Evolutionary conservation across 495 filamentous ascomycete genomes (phyloP).

Genomic region (Xylaria castorea): DNA sequence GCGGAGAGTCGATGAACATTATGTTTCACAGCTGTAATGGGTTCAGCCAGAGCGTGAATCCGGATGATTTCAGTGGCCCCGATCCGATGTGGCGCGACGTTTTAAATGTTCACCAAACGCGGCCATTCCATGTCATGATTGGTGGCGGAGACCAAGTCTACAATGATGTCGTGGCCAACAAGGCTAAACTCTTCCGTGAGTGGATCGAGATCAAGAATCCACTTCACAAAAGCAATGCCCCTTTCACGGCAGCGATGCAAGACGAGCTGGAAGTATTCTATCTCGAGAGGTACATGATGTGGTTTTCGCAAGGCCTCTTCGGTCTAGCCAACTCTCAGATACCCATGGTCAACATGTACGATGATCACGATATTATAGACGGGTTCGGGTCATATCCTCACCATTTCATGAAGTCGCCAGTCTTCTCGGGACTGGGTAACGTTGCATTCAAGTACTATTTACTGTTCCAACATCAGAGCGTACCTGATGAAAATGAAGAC

Average conservation of each 20-base stretch:
- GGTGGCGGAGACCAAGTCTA: constrained; percentile 98
- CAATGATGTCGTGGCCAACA: constrained; percentile 79
- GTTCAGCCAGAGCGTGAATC: constrained; percentile 80
- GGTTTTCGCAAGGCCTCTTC: constrained; percentile 96
- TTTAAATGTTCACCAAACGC: constrained; percentile 87
- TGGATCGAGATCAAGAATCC: constrained; percentile 86
- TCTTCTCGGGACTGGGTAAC: constrained; percentile 87
- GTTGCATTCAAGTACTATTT: constrained; percentile 98
- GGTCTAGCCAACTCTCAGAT: constrained; percentile 92
- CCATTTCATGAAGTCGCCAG: constrained; percentile 87
- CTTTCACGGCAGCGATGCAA: constrained; percentile 78
- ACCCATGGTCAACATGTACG: constrained; percentile 97
- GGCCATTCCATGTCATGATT: constrained; percentile 97
- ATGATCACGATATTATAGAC: constrained; percentile 98
- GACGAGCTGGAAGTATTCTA: constrained; percentile 88
- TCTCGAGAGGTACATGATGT: constrained; percentile 80
- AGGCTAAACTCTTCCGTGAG: constrained; percentile 75
- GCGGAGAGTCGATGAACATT: constrained; percentile 90
- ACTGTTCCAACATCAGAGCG: constrained; percentile 95
- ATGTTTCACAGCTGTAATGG: constrained; percentile 99
- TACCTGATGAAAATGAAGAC: constrained; percentile 75
- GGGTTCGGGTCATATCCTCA: constrained; percentile 94
- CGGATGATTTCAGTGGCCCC: constrained; percentile 82
- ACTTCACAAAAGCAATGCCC: constrained; percentile 73
- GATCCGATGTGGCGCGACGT: constrained; percentile 98